Conservation (phyloP, 2,329 filamentous ascomycete species). For the Paecilomyces fulvus region DNA sequence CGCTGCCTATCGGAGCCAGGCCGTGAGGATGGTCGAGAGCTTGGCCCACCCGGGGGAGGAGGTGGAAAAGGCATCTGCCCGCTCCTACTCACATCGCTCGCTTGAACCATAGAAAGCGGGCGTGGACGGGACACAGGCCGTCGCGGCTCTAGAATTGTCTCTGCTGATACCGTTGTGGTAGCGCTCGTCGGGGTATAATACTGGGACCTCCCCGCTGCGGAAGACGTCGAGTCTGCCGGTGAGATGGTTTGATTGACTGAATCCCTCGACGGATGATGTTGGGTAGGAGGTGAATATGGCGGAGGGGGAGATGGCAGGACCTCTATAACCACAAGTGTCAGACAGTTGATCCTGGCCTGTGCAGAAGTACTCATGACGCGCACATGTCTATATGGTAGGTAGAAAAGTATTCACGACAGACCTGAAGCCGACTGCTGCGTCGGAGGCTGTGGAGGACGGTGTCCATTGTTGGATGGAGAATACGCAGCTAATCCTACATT, state of each 20-base stretch:
- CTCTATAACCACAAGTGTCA: conserved; percentile 15
- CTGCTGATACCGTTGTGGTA: conserved; percentile 9
- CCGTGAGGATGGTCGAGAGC: conserved; percentile 27
- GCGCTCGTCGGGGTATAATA: conserved; percentile 5
- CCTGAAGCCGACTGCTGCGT: conserved; percentile 22
- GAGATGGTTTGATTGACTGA: conserved; percentile 8
- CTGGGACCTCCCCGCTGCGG: conserved; percentile 9
- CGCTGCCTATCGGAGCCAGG: conserved; percentile 19
- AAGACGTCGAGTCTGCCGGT: conserved; percentile 10
- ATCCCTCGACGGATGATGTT: conserved; percentile 14
- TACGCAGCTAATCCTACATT: conserved; percentile 18
- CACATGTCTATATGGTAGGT: not conserved
- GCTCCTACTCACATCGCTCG: conserved; percentile 16
- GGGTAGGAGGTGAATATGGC: conserved; percentile 31
- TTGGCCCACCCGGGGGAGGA: conserved; percentile 18
- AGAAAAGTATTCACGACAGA: conserved; percentile 12
- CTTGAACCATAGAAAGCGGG: conserved; percentile 23
- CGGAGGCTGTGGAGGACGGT: conserved; percentile 18
- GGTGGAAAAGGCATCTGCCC: conserved; percentile 24
- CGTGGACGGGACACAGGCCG: conserved; percentile 20
- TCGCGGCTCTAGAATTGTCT: conserved; percentile 16
- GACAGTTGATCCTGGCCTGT: not conserved
- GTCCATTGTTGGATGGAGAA: conserved; percentile 19
- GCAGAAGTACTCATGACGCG: not conserved
- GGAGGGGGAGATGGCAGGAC: conserved; percentile 28